Base-by-base conservation (phyloP, 192 early-diverging fungal species). In the Pilobolus umbonatus region DNA sequence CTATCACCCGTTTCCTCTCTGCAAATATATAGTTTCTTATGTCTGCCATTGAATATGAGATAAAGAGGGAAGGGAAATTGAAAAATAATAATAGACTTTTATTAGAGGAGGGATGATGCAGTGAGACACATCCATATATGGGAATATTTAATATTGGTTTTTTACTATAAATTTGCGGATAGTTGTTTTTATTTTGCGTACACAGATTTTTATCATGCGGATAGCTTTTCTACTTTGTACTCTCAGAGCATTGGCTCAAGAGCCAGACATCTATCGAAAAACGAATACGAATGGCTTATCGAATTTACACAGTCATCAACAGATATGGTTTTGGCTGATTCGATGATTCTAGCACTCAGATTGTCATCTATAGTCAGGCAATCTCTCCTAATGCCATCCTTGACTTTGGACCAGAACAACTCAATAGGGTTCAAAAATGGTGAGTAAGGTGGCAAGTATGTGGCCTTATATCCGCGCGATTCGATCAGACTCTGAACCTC, bases 11-110 rank as follows among this genome's bases (percentile, higher is more conserved):
- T 44, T 57, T 36, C 12, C 67, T 54, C 45, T 76, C 71, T 7
- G 42, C 53, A 65, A 73, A 76, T 42, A 76, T 61, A 60, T 60
- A 59, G 32, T 44, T 28, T 53, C 59, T 69, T 50, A 47, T 69
- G 4, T 63, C 67, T 40, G 45, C 40, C 67, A 69, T 69, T 51
- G n/a, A n/a, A n/a, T n/a, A n/a, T n/a, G n/a, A 5, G n/a, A 15
- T n/a, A 49, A 49, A 29, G 7, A 49, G 19, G 43, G 29, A 49
- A 29, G 15, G 5, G 40, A 42, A 6, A 9, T 5, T 14, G 19
- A 42, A 4, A 42, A 42, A 42, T 14, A 42, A 42, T 5, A 49
- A 9, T 2, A 38, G n/a, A 38, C 36, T 12, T 12, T 38, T 12
- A 28, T 28, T 22, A 49, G 29, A 48, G 24, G 22, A 49, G 25